phyloP scores from a whole-genome alignment of 805 yeast species.

The Candida palmyrensis region DNA sequence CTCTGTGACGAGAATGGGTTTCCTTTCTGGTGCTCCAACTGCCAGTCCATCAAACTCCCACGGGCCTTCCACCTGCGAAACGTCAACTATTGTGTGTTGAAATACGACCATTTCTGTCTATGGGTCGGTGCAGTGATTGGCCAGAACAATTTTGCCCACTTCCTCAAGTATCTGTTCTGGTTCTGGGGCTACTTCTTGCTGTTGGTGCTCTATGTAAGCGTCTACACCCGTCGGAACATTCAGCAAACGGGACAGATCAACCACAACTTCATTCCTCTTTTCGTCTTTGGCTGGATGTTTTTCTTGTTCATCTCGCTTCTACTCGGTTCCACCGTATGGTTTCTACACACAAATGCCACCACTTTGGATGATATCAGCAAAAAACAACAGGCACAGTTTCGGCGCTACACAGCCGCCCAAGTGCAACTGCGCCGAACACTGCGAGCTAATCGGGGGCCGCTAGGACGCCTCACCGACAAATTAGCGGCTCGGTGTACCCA shows the following conservation, averaged over 20 bases:
- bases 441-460: too few relatives aligned
- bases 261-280: constrained; percentile 46
- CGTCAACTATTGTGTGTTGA: constrained; percentile 53
- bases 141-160: constrained; percentile 53
- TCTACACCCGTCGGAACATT: constrained; percentile 19
- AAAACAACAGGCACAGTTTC: constrained; percentile 24
- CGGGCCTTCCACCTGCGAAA: constrained; percentile 68
- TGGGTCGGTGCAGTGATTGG: constrained; percentile 78
- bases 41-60: constrained; percentile 60
- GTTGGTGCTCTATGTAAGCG: constrained; percentile 16
- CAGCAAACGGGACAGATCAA: constrained; percentile 25
- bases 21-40: constrained; percentile 70
- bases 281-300: constrained; percentile 42
- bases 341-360: constrained; percentile 45
- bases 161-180: constrained; percentile 47
- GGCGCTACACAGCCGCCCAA: constrained; percentile 10
- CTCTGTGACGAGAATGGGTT: constrained; percentile 67
- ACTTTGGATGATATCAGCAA: constrained; percentile 53
- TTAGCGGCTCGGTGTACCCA: too few relatives aligned
- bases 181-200: constrained; percentile 31
- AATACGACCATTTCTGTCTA: constrained; percentile 80
- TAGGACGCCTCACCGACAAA: too few relatives aligned
- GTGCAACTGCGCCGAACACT: neutral
- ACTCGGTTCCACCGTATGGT: constrained; percentile 37
- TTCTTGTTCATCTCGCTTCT: constrained; percentile 41